Evolutionary conservation across 2,329 filamentous ascomycete species (phyloP).

Genomic region (Davidsoniella australis): DNA sequence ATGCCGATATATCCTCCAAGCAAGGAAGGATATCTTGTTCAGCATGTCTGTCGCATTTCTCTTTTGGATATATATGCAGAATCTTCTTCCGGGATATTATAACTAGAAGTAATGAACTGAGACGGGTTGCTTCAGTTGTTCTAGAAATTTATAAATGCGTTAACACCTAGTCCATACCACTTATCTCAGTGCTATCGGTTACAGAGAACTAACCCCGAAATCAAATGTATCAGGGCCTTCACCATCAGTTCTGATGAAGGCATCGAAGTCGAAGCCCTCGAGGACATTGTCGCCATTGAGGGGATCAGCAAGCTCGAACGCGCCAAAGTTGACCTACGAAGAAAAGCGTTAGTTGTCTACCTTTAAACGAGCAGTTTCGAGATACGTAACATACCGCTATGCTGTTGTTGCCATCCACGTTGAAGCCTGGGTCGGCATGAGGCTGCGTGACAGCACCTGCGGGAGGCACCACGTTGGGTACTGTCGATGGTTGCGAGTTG

Average conservation of each 20-base stretch:
- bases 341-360: background rate
- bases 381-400: background rate
- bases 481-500: constrained; percentile 17
- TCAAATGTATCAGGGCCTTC: constrained; percentile 35
- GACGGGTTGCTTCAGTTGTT: background rate
- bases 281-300: constrained; percentile 38
- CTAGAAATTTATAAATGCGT: constrained; percentile 1
- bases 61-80: too few relatives aligned
- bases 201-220: constrained; percentile 31
- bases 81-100: too few relatives aligned
- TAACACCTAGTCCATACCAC: constrained; percentile 34
- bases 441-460: constrained; percentile 28
- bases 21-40: background rate
- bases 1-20: background rate
- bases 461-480: constrained; percentile 21
- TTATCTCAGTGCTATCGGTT: constrained; percentile 37
- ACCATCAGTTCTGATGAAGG: constrained; percentile 41
- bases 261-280: constrained; percentile 51
- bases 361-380: constrained; percentile 23
- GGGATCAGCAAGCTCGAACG: constrained; percentile 39
- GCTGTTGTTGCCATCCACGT: constrained; percentile 1
- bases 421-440: constrained; percentile 26
- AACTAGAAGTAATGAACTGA: constrained; percentile 3
- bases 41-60: too few relatives aligned
- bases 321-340: constrained; percentile 27